Conservation (phyloP, 208 protist species). For the Acanthamoeba healyi region DNA sequence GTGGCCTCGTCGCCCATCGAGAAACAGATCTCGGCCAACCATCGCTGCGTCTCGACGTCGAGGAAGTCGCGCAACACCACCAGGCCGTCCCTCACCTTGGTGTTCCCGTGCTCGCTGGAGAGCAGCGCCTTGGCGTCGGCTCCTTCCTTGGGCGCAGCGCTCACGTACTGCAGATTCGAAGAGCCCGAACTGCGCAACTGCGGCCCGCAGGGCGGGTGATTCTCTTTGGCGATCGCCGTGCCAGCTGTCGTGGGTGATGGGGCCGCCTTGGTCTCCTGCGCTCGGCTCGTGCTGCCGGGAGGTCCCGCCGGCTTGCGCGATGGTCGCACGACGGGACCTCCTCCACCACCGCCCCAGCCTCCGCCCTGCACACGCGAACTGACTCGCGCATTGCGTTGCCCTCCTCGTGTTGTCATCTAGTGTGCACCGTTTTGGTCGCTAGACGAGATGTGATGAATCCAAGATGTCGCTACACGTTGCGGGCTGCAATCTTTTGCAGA, state of each 20-base stretch:
- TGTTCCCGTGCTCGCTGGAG: background rate
- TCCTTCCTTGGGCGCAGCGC: background rate
- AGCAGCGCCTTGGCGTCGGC: background rate
- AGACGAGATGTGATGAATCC: no score
- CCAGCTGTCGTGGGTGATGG: background rate
- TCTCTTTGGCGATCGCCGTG: background rate
- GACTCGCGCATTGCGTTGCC: background rate
- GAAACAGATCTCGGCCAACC: slow-evolving; percentile 14
- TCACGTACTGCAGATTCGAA: background rate
- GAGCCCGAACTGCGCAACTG: background rate
- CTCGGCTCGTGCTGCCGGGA: no score
- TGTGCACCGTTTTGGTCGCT: background rate
- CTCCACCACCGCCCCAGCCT: background rate
- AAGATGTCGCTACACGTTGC: no score
- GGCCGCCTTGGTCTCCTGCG: background rate
- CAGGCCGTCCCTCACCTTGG: slow-evolving; percentile 21
- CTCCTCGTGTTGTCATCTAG: background rate
- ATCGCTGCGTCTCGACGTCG: slow-evolving; percentile 15
- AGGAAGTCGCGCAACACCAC: slow-evolving; percentile 24
- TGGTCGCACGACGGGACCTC: background rate
- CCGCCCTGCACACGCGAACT: background rate
- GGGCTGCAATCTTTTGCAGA: no score
- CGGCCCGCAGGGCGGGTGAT: background rate
- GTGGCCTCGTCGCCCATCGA: background rate
- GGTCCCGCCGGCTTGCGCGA: background rate